Evolutionary conservation across 2,329 filamentous ascomycete species (phyloP), one percentile per base, ranked within the genome.

Genomic region (Fusarium subglutinans): DNA sequence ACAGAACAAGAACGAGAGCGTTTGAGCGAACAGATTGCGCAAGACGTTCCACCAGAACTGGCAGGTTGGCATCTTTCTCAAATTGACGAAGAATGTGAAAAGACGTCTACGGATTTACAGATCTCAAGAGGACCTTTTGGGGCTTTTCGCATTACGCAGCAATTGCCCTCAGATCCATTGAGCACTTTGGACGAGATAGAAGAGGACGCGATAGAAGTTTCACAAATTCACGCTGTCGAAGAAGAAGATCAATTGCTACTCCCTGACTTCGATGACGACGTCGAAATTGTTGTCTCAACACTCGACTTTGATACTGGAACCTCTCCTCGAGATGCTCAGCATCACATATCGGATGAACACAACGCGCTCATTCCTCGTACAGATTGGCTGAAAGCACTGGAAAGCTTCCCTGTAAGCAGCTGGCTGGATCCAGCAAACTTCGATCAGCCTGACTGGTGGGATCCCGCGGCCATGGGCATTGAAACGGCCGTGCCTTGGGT

Each of bases 121-220:
- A 50, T 75, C 18, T 73, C 62, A 4, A 56, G 65, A n/a, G 73
- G 73, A 5, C 73, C 73, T 1, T 75, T 75, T 44, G 73, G 73
- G 0, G 73, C 56, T 10, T 75, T 75, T 3, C 61, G 55, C 13
- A 20, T 75, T 2, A 65, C 63, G 0, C 6, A 11, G 14, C 17
- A 58, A 8, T 37, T n/a, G 6, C 12, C 11, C 5, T 22, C 14
- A 5, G 11, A 18, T 6, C 14, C 11, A 6, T 14, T 17, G 3
- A 9, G 17, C 3, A 20, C 6, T 2, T 15, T 50, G 8, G 11
- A 51, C 1, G 5, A 18, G 8, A 10, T 24, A 13, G 18, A 35
- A 0, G 35, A 62, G 1, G 37, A 20, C 2, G 4, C 1, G 5
- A 4, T 44, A 30, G 45, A 40, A 1, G 35, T 17, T 12, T 13